Evolutionary conservation across 2,329 filamentous ascomycete genomes (phyloP).

Genomic region (Venturiaceae sp.): DNA sequence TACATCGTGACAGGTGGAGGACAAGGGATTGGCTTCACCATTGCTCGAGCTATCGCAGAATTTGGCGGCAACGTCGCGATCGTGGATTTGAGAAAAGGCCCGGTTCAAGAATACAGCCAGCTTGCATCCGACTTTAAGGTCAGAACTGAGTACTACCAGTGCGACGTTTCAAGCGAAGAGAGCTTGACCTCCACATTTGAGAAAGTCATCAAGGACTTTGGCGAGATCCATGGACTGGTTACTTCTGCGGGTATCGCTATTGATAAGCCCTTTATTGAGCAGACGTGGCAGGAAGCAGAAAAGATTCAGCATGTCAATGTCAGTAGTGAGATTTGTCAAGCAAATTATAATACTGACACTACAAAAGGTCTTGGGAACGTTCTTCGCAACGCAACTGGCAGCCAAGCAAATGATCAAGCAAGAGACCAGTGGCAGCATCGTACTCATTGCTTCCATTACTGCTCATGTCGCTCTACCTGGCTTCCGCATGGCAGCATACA

Average conservation of each 20-base stretch:
- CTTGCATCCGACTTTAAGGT: constrained; percentile 10
- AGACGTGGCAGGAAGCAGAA: constrained; percentile 33
- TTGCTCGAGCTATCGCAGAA: constrained; percentile 13
- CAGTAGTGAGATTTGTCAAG: constrained; percentile 8
- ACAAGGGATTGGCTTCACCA: constrained; percentile 14
- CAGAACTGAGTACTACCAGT: constrained; percentile 12
- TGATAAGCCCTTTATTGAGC: constrained; percentile 35
- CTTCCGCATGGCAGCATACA: constrained; percentile 32
- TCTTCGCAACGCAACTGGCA: constrained; percentile 30
- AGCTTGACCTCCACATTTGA: constrained; percentile 12
- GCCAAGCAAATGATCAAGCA: constrained; percentile 32
- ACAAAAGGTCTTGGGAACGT: constrained; percentile 29
- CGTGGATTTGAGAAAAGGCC: constrained; percentile 12
- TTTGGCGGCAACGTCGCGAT: constrained; percentile 15
- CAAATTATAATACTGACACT: background rate
- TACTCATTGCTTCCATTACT: constrained; percentile 29
- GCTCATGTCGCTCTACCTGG: constrained; percentile 27
- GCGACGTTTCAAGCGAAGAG: constrained; percentile 13
- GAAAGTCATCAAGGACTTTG: constrained; percentile 11
- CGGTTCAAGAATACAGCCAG: constrained; percentile 10
- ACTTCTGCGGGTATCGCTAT: constrained; percentile 29
- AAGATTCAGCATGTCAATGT: constrained; percentile 34
- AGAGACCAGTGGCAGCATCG: constrained; percentile 28
- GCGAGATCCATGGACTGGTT: constrained; percentile 13
- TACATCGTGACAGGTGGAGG: constrained; percentile 15